Conservation (phyloP, 306 rosid genomes). For the Dryas alaskensis region DNA sequence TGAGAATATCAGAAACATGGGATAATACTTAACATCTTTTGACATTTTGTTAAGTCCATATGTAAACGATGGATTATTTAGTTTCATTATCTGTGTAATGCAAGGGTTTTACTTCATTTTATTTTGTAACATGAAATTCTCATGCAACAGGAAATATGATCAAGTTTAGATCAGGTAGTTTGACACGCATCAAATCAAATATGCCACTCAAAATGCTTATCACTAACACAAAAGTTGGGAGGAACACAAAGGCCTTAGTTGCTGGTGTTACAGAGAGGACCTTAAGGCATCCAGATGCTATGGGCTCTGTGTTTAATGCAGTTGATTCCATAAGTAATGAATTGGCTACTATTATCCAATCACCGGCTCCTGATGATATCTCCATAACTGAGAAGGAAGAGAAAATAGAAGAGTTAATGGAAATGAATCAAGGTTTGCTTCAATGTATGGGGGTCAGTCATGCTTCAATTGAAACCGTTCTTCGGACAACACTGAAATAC, state of each 20-base stretch:
- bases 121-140: constrained; percentile 24
- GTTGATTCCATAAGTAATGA: constrained; percentile 86
- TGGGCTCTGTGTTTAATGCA: constrained; percentile 78
- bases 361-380: constrained; percentile 48
- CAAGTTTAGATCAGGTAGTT: constrained; percentile 74
- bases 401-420: constrained; percentile 80
- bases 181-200: constrained; percentile 54
- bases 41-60: not conserved
- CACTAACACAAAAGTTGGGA: constrained; percentile 90
- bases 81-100: not conserved
- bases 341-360: constrained; percentile 62
- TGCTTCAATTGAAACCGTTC: constrained; percentile 79
- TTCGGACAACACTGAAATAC: constrained; percentile 79
- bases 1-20: not conserved
- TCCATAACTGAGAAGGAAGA: constrained; percentile 71
- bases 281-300: constrained; percentile 74
- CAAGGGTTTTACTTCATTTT: constrained; percentile 9
- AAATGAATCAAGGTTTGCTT: constrained; percentile 96
- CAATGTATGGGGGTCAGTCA: constrained; percentile 96
- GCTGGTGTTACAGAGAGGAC: constrained; percentile 89
- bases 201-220: constrained; percentile 83
- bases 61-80: not conserved
- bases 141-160: constrained; percentile 78
- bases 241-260: constrained; percentile 94
- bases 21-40: not conserved